phyloP scores from a whole-genome alignment of 2,329 filamentous ascomycete genomes.

The Phialophora chinensis region DNA sequence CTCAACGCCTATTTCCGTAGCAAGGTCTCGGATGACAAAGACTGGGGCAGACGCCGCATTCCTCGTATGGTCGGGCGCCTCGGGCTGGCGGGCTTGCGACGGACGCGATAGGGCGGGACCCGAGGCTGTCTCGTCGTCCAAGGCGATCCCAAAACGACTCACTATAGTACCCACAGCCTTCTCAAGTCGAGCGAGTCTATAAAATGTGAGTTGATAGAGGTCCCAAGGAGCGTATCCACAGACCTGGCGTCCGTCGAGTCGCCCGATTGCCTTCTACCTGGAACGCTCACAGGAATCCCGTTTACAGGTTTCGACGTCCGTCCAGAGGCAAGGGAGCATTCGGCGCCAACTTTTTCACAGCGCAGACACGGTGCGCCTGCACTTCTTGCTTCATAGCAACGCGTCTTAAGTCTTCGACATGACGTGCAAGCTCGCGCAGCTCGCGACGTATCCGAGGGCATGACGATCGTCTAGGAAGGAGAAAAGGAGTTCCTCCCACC shows the following conservation, averaged over 20 bases:
- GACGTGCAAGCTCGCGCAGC: constrained; percentile 42
- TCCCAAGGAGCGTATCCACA: neutral
- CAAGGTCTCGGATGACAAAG: constrained; percentile 44
- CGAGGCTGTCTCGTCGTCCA: constrained; percentile 4
- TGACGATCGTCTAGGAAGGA: constrained; percentile 33
- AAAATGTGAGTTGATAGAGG: neutral
- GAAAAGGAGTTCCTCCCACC: neutral
- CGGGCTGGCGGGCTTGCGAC: constrained; percentile 1
- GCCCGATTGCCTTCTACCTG: neutral
- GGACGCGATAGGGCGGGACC: neutral
- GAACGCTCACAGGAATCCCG: neutral
- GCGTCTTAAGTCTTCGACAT: constrained; percentile 52
- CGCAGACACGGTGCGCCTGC: constrained; percentile 46
- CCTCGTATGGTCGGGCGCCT: neutral
- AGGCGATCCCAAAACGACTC: constrained; percentile 11
- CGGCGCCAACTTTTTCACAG: constrained; percentile 46
- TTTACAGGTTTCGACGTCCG: neutral
- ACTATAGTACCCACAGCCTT: constrained; percentile 8
- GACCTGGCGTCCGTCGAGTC: constrained; percentile 11
- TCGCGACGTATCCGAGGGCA: constrained; percentile 6
- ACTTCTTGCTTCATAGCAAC: constrained; percentile 47
- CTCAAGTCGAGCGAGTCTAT: constrained; percentile 15
- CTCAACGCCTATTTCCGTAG: constrained; percentile 41
- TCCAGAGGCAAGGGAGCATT: constrained; percentile 42
- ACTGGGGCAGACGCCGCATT: constrained; percentile 40